Percentiles rank a stretch among this genome's conserved stretches.
phyloP scores from a whole-genome alignment of 1,284 basidiomycete species.

The Tremellales sp. region DNA sequence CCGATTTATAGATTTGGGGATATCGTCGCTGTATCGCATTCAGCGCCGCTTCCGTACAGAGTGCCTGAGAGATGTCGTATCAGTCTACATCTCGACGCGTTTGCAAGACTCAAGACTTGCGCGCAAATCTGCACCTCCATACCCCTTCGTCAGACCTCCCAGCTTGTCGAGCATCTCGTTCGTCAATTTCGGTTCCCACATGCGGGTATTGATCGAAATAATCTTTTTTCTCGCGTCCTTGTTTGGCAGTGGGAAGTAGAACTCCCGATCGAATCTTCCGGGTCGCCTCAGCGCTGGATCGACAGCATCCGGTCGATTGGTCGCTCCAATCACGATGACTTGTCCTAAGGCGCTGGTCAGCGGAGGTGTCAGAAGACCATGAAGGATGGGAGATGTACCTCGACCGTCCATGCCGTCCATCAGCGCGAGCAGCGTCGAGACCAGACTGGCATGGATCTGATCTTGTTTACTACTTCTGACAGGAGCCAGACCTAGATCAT shows the following conservation, averaged over 20 bases:
- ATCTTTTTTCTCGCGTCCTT: conserved; percentile 83
- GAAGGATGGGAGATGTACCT: conserved; percentile 43
- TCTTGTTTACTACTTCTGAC: conserved; percentile 98
- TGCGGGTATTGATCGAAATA: conserved; percentile 82
- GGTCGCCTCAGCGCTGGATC: conserved; percentile 93
- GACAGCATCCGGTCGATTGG: conserved; percentile 93
- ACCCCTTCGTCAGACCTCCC: conserved; percentile 91
- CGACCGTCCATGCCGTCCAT: conserved; percentile 99
- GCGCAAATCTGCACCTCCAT: conserved; percentile 93
- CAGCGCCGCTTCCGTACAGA: conserved; percentile 93
- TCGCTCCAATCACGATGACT: conserved; percentile 97
- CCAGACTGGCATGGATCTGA: conserved; percentile 97
- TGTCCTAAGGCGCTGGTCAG: conserved; percentile 53
- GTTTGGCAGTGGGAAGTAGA: conserved; percentile 92
- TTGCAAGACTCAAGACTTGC: conserved; percentile 52
- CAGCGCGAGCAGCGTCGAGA: conserved; percentile 89
- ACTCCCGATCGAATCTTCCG: conserved; percentile 95
- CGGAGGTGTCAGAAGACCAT: background rate
- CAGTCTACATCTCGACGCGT: background rate
- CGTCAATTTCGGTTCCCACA: conserved; percentile 81
- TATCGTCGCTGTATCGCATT: conserved; percentile 95
- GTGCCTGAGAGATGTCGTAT: conserved; percentile 56
- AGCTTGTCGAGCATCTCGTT: conserved; percentile 64
- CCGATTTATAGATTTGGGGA: conserved; percentile 94
- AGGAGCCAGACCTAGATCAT: conserved; percentile 66